Base-by-base conservation (phyloP, 768 basidiomycete genomes). In the Pleurotus ostreatus region DNA sequence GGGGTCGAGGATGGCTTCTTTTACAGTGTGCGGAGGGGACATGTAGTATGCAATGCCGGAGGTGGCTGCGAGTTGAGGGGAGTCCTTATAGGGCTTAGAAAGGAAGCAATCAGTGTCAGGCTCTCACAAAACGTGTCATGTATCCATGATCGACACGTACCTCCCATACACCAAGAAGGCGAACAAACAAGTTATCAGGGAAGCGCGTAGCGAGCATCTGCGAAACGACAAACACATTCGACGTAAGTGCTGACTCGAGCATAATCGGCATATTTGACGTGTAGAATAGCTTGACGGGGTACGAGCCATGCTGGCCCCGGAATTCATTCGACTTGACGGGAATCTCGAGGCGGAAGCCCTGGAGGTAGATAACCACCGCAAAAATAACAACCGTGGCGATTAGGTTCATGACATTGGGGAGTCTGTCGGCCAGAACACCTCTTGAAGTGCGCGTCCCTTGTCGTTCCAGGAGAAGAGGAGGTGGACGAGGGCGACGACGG, bases 241-340 rank as follows among this genome's bases (percentile, higher is more conserved):
- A 88, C 1, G 93, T 93, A 55, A 98, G 77, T 13, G 95, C 94
- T 12, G 84, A 86, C 75, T 98, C 92, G 58, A 98, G 83, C 96
- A 99, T 99, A 79, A 99, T 98, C 56, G 96, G 96, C 96, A 98
- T 98, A 77, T 98, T 99, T 45, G 85, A 89, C 11, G 97, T 98
- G 75, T 98, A 99, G 78, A 99, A 98, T 34, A 98, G 84, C 76
- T 98, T 98, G 77, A 99, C 83, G 51, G 97, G 97, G 78, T 98
- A 98, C 12, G 84, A 83, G 41, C 92, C 94, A 37, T 94, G 82
- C 71, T 98, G 94, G n/a, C 97, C 97, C 57, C 94, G 83, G 86
- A 94, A 93, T 61, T 85, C 83, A 78, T 92, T 94, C 76, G 86
- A 89, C 83, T 98, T 98, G 69, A 98, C 92, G 9, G 95, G 96